Conservation (phyloP, 768 basidiomycete genomes). For the Cyclocybe aegerita region DNA sequence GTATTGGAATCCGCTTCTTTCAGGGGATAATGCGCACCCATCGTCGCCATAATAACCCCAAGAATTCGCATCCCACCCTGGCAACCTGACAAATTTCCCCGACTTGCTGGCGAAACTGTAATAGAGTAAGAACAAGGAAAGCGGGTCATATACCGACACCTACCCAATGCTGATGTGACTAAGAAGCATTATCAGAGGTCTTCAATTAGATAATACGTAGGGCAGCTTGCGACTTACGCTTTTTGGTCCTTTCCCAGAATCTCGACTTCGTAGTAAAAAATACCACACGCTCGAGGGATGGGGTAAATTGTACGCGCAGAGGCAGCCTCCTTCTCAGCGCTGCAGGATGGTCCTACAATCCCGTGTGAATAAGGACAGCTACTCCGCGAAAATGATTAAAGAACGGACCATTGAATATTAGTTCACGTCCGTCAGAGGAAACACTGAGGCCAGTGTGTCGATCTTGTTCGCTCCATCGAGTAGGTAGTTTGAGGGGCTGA, state of each 20-base stretch:
- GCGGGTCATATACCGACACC: slow-evolving; percentile 1
- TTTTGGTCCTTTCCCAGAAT: slow-evolving; percentile 78
- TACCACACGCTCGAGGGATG: slow-evolving; percentile 83
- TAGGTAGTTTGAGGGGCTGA: slow-evolving; percentile 59
- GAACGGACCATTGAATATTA: slow-evolving; percentile 63
- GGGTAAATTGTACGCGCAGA: slow-evolving; percentile 75
- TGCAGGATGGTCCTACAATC: slow-evolving; percentile 42
- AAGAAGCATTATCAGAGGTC: slow-evolving; percentile 17
- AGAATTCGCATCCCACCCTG: slow-evolving; percentile 82
- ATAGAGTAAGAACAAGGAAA: slow-evolving; percentile 7
- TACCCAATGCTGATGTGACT: slow-evolving; percentile 86
- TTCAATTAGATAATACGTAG: slow-evolving; percentile 3
- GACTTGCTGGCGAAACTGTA: slow-evolving; percentile 65
- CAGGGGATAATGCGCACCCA: slow-evolving; percentile 73
- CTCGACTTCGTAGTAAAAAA: slow-evolving; percentile 94
- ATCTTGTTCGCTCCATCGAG: slow-evolving; percentile 76
- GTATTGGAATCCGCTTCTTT: slow-evolving; percentile 70
- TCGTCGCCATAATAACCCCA: slow-evolving; percentile 97
- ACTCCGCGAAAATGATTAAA: neutral
- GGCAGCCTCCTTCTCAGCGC: slow-evolving; percentile 80
- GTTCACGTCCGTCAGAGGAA: slow-evolving; percentile 69
- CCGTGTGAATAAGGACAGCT: slow-evolving; percentile 7
- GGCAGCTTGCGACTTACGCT: slow-evolving; percentile 51
- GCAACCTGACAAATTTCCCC: slow-evolving; percentile 71
- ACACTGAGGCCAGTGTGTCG: slow-evolving; percentile 59